Evolutionary conservation across 2,329 filamentous ascomycete genomes (phyloP).

Genomic region (Talaromyces amestolkiae): DNA sequence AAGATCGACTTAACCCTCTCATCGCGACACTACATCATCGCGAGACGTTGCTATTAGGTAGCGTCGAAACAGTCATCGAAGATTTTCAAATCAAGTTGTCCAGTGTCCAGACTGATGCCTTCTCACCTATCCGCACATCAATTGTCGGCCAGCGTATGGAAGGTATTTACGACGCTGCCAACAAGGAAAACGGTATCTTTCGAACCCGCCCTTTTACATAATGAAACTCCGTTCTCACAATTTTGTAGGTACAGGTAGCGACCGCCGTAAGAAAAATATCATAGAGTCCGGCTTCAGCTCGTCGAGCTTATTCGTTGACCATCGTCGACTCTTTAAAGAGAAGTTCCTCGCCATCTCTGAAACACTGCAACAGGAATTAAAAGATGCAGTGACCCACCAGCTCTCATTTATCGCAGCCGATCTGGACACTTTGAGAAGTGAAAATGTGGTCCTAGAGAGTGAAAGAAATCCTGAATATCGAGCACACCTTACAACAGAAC

Average conservation of each 20-base stretch:
- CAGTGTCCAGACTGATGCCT: conserved; percentile 1
- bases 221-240: background rate
- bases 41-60: background rate
- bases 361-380: conserved; percentile 10
- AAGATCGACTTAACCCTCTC: background rate
- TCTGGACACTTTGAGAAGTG: conserved; percentile 8
- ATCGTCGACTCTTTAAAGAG: background rate
- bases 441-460: conserved; percentile 12
- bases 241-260: conserved; percentile 3
- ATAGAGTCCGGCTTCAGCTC: conserved; percentile 3
- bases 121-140: conserved; percentile 8
- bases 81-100: conserved; percentile 3
- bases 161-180: background rate
- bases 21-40: conserved; percentile 5
- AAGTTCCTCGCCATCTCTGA: conserved; percentile 11
- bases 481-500: background rate
- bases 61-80: background rate
- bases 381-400: background rate
- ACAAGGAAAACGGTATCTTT: background rate
- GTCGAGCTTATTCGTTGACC: background rate
- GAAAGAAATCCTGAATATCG: conserved; percentile 9
- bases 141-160: conserved; percentile 10
- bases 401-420: background rate
- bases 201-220: background rate
- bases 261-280: conserved; percentile 1